Percentiles rank a stretch among this genome's conserved stretches.
Evolutionary conservation across 352 stramenopile genomes (phyloP).

Genomic region (Phytopythium litorale): DNA sequence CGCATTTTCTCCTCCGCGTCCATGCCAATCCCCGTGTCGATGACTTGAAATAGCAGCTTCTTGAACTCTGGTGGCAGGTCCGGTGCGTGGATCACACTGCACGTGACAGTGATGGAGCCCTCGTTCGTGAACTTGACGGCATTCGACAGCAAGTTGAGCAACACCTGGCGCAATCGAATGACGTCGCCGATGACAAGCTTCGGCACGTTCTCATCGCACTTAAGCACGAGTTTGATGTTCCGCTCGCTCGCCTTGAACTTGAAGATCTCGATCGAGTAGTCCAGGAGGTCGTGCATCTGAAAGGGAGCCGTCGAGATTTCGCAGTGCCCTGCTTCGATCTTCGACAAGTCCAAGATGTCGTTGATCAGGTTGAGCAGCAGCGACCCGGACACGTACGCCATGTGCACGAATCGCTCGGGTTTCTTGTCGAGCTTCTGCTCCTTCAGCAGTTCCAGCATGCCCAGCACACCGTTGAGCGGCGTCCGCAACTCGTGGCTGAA

Average conservation of each 20-base stretch:
- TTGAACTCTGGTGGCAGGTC: slow-evolving; percentile 63
- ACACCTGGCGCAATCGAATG: slow-evolving; percentile 68
- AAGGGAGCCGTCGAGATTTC: slow-evolving; percentile 86
- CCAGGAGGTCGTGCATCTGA: slow-evolving; percentile 71
- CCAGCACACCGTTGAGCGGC: slow-evolving; percentile 76
- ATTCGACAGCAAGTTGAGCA: slow-evolving; percentile 84
- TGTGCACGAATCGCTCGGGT: slow-evolving; percentile 75
- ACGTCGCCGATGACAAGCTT: slow-evolving; percentile 76
- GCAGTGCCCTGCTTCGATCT: slow-evolving; percentile 91
- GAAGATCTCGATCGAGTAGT: slow-evolving; percentile 91
- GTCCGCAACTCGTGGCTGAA: slow-evolving; percentile 85
- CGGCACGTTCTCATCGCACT: slow-evolving; percentile 58
- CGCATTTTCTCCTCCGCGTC: slow-evolving; percentile 75
- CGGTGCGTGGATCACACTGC: slow-evolving; percentile 58
- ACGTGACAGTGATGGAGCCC: slow-evolving; percentile 77
- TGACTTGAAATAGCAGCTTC: slow-evolving; percentile 81
- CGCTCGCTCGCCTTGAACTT: slow-evolving; percentile 84
- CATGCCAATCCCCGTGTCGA: slow-evolving; percentile 82
- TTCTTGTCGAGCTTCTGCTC: slow-evolving; percentile 68
- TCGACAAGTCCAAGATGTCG: slow-evolving; percentile 91
- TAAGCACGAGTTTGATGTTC: slow-evolving; percentile 81
- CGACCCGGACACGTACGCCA: slow-evolving; percentile 81
- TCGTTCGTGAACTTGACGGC: slow-evolving; percentile 87
- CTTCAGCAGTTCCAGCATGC: slow-evolving; percentile 80
- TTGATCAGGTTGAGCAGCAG: slow-evolving; percentile 91